Evolutionary conservation across 139 green algal genomes (phyloP), one percentile per base, ranked within the genome.

Genomic region (Coccomyxa sp.): DNA sequence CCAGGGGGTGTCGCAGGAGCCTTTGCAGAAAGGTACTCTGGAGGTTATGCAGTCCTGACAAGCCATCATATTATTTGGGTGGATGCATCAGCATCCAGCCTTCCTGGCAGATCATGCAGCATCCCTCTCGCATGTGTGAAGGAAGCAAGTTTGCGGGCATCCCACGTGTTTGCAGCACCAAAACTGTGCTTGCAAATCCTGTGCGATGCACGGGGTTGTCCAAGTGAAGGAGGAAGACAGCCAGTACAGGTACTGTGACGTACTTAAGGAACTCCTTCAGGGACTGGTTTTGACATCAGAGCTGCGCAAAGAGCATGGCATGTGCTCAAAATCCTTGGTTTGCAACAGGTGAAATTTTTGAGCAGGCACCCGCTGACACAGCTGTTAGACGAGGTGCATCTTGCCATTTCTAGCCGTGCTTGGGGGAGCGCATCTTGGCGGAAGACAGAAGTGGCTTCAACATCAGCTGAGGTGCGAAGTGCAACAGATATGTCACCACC

Each of bases 61-160:
- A 83, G 78, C n/a, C 85, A 87, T 74, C 76, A 85, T 23, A 68
- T 89, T 17, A 81, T 89, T 23, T 89, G 86, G 86, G 4, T 85
- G 13, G 81, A 84, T 76, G 38, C 31, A 45, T 10, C 75, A 81
- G 57, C 84, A 15, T 31, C 18, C 57, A 77, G 25, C 23, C 45
- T 25, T 0, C 38, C 67, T 79, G 58, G 76, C 23, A n/a, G 58
- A 31, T 79, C 86, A 15, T 89, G 84, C 81, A 58, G 79, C 59
- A 17, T 89, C 57, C 86, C 86, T 10, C 86, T 89, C 45, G 68
- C 58, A 17, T 81, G 80, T 13, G 77, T 89, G 17, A 58, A 76
- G 0, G 63, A 76, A 17, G 77, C 68, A 0, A 59, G 87, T 63
- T 80, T 89, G 77, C n/a, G 32, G 13, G 79, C 71, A 12, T 78